A percentile compares a stretch with the other conserved stretches of the same genome.
These are phyloP conservation scores for Leptographium radiaticola DNA, from an alignment of 2,329 filamentous ascomycete genomes.

Conservation along the genomic window DNA sequence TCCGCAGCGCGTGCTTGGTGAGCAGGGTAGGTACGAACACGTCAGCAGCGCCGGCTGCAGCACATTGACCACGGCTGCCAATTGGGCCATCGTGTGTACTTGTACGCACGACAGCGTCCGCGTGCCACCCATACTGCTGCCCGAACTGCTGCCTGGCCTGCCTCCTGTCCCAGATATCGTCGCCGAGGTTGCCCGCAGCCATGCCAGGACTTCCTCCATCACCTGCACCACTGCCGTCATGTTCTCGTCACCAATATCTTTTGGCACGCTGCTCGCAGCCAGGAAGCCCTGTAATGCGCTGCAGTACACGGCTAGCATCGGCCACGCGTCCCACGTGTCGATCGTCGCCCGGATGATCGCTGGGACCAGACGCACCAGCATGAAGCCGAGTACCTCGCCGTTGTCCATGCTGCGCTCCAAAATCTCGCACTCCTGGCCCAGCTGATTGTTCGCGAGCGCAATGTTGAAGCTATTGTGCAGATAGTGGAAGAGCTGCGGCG, in stretches of 20 bases:
- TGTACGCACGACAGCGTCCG: slow-evolving; percentile 9
- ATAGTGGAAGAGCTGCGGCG: slow-evolving; percentile 40
- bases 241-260: slow-evolving; percentile 22
- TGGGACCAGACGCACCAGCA: slow-evolving; percentile 40
- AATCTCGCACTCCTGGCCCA: slow-evolving; percentile 32
- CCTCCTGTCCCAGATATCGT: neutral
- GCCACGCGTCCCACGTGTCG: slow-evolving; percentile 24
- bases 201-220: slow-evolving; percentile 17
- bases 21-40: slow-evolving; percentile 4
- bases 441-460: slow-evolving; percentile 33
- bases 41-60: slow-evolving; percentile 12
- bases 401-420: slow-evolving; percentile 36
- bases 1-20: neutral
- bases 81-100: slow-evolving; percentile 14
- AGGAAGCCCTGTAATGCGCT: slow-evolving; percentile 27
- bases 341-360: slow-evolving; percentile 31
- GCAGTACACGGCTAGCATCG: slow-evolving; percentile 37
- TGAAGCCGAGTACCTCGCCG: slow-evolving; percentile 29
- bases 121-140: neutral
- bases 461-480: slow-evolving; percentile 45
- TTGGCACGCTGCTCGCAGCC: slow-evolving; percentile 20
- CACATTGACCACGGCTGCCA: slow-evolving; percentile 10
- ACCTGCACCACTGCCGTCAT: slow-evolving; percentile 20
- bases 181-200: slow-evolving; percentile 8
- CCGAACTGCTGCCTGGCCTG: neutral